These are phyloP conservation scores for Elsinoe ampelina DNA, from an alignment of 2,329 filamentous ascomycete genomes.

Conservation along the genomic window DNA sequence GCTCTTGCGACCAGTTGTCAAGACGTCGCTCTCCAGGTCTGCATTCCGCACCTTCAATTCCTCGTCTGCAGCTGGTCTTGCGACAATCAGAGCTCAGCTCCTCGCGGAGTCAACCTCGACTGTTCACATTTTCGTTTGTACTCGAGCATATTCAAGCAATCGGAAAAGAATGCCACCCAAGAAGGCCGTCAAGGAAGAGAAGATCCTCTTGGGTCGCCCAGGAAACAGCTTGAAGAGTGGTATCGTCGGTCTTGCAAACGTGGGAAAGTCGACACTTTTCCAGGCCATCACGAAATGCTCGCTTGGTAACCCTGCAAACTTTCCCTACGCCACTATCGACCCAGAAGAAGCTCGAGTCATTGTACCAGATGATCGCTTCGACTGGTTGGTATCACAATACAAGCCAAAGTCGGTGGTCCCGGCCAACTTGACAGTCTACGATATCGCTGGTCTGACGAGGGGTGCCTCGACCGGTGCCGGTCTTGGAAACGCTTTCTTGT, in stretches of 20 bases:
- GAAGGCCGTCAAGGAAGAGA: constrained; percentile 85
- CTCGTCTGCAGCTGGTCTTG: constrained; percentile 4
- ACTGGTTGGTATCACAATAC: constrained; percentile 94
- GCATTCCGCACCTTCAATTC: constrained; percentile 1
- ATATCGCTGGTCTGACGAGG: constrained; percentile 92
- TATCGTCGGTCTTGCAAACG: constrained; percentile 96
- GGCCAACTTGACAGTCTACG: constrained; percentile 94
- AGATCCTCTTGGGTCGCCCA: constrained; percentile 88
- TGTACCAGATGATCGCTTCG: constrained; percentile 89
- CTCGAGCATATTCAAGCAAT: constrained; percentile 47
- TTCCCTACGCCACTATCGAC: constrained; percentile 97
- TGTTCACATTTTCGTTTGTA: neutral
- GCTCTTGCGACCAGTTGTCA: neutral
- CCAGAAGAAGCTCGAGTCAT: constrained; percentile 96
- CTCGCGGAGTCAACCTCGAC: constrained; percentile 1
- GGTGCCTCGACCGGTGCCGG: constrained; percentile 95
- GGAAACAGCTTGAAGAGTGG: constrained; percentile 99
- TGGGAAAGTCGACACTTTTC: constrained; percentile 98
- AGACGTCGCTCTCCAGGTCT: constrained; percentile 3
- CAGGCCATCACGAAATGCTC: constrained; percentile 98
- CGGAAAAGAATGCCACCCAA: constrained; percentile 88
- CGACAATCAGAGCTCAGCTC: neutral
- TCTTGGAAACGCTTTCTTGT: constrained; percentile 95
- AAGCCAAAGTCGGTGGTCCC: constrained; percentile 96
- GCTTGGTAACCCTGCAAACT: constrained; percentile 98